Evolutionary conservation across 2,329 filamentous ascomycete species (phyloP).

Genomic region (Verruconis gallopava): DNA sequence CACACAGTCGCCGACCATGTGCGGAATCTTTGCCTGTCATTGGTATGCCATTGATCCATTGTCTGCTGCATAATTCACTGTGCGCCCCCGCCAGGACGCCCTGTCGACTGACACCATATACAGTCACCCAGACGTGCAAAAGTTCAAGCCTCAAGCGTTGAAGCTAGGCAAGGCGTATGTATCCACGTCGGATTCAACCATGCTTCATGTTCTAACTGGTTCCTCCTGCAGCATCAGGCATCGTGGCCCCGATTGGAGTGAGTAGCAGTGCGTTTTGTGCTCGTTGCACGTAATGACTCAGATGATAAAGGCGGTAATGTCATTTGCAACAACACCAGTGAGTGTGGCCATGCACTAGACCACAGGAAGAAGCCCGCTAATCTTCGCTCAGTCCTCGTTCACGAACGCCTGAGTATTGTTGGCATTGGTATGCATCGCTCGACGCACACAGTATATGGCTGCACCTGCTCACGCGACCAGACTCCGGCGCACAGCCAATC

Average conservation of each 20-base stretch:
- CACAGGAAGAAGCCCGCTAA: constrained; percentile 11
- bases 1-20: constrained; percentile 49
- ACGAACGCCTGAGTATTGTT: constrained; percentile 95
- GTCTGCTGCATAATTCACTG: constrained; percentile 22
- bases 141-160: constrained; percentile 91
- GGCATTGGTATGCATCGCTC: constrained; percentile 56
- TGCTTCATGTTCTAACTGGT: too few relatives aligned
- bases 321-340: constrained; percentile 83
- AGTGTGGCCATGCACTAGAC: constrained; percentile 12
- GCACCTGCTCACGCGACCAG: constrained; percentile 33
- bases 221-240: constrained; percentile 85
- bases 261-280: constrained; percentile 30
- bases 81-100: constrained; percentile 17
- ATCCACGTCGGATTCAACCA: too few relatives aligned
- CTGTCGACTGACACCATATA: constrained; percentile 13
- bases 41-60: constrained; percentile 38
- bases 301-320: constrained; percentile 66
- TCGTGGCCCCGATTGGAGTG: constrained; percentile 96
- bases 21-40: constrained; percentile 95
- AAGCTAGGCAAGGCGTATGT: constrained; percentile 88
- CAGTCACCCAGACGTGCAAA: constrained; percentile 81
- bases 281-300: neutral
- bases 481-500: constrained; percentile 89
- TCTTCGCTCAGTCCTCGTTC: constrained; percentile 53
- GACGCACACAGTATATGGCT: neutral